Percentiles rank a stretch among this genome's conserved stretches.
phyloP scores from a whole-genome alignment of 148 eudicot genomes.

The Silene latifolia region DNA sequence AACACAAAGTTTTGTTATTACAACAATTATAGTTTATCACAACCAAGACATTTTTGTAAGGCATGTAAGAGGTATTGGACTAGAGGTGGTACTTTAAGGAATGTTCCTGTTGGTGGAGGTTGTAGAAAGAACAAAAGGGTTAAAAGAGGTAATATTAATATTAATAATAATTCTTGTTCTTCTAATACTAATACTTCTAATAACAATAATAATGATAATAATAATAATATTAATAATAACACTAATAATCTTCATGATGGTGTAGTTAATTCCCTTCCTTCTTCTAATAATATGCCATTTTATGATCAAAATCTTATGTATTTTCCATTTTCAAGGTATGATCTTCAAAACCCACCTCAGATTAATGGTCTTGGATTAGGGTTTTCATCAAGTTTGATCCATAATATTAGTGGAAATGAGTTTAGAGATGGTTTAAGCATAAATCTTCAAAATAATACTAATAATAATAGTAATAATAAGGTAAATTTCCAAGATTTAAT shows the following conservation, averaged over 20 bases:
- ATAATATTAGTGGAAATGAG: slow-evolving; percentile 6
- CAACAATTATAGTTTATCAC: slow-evolving; percentile 49
- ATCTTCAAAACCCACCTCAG: slow-evolving; percentile 37
- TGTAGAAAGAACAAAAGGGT: slow-evolving; percentile 56
- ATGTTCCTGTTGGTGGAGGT: slow-evolving; percentile 56
- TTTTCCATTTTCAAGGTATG: slow-evolving; percentile 40
- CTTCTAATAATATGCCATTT: background rate
- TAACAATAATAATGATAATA: background rate
- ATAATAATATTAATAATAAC: background rate
- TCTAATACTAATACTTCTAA: slow-evolving; percentile 20
- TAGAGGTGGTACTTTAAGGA: slow-evolving; percentile 58
- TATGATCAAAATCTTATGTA: slow-evolving; percentile 31
- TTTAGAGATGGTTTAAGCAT: background rate
- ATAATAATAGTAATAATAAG: slow-evolving; percentile 3
- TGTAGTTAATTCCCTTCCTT: slow-evolving; percentile 13
- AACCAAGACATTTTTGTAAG: slow-evolving; percentile 62
- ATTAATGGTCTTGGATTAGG: slow-evolving; percentile 49
- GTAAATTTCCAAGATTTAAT: slow-evolving; percentile 34
- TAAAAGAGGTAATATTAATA: slow-evolving; percentile 24
- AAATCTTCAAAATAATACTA: slow-evolving; percentile 3
- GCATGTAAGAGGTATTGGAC: slow-evolving; percentile 77
- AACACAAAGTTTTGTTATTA: slow-evolving; percentile 54
- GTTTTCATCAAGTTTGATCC: slow-evolving; percentile 34
- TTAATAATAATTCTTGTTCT: slow-evolving; percentile 5
- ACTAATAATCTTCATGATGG: background rate